These are phyloP conservation scores for Dentipellis sp. DNA, from an alignment of 768 basidiomycete genomes.

Conservation along the genomic window DNA sequence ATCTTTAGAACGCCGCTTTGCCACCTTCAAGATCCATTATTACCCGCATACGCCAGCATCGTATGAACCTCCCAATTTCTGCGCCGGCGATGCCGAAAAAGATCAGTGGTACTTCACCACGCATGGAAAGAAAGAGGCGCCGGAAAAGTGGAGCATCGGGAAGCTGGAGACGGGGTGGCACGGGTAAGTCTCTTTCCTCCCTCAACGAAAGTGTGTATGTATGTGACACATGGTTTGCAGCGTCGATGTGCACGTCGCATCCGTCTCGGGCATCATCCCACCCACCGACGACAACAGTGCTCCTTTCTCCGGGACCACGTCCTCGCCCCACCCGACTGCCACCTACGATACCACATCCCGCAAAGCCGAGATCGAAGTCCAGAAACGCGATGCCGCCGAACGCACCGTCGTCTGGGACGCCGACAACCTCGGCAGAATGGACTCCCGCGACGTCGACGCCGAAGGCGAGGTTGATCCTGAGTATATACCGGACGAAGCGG, in stretches of 20 bases:
- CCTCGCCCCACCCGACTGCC: conserved; percentile 26
- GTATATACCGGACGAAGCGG: conserved; percentile 20
- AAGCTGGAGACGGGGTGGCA: conserved; percentile 66
- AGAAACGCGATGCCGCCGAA: conserved; percentile 49
- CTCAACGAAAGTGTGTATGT: no score
- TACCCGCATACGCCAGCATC: conserved; percentile 69
- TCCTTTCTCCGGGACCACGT: conserved; percentile 39
- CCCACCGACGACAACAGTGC: conserved; percentile 45
- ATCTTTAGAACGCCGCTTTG: conserved; percentile 60
- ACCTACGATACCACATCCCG: conserved; percentile 51
- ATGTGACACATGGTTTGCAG: conserved; percentile 24
- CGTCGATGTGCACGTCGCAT: conserved; percentile 62
- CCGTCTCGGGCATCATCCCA: conserved; percentile 67
- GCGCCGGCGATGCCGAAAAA: conserved; percentile 57
- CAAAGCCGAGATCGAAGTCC: conserved; percentile 46
- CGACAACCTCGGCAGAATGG: conserved; percentile 25
- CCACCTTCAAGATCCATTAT: conserved; percentile 86
- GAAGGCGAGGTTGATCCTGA: conserved; percentile 52
- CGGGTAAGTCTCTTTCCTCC: conserved; percentile 34
- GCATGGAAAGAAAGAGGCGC: conserved; percentile 59
- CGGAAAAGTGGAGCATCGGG: conserved; percentile 66
- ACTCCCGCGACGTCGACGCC: conserved; percentile 39
- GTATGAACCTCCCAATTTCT: conserved; percentile 80
- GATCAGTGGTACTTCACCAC: conserved; percentile 81
- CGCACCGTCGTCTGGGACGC: conserved; percentile 63